Evolutionary conservation across 169 alveolate genomes (phyloP).

Genomic region (Eimeria praecox): DNA sequence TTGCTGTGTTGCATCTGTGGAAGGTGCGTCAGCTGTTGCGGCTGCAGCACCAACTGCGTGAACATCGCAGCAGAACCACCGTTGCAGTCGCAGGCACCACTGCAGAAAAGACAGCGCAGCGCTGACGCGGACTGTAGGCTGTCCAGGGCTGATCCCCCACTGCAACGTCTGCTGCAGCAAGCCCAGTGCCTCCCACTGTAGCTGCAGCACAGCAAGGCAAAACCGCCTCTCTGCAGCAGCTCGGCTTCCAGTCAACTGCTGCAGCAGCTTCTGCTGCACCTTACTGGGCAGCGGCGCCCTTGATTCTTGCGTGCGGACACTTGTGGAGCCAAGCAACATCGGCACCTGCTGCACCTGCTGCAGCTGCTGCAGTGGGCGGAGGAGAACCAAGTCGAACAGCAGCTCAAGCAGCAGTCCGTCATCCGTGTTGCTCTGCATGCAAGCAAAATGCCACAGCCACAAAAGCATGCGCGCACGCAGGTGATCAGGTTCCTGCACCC

Average conservation of each 20-base stretch:
- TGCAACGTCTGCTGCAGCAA: slow-evolving; percentile 66
- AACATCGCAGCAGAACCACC: slow-evolving; percentile 61
- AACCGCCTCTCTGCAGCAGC: slow-evolving; percentile 69
- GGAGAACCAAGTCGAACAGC: slow-evolving; percentile 59
- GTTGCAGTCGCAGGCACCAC: slow-evolving; percentile 74
- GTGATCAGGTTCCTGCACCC: neutral
- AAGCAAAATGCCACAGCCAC: neutral
- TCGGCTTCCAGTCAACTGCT: slow-evolving; percentile 41
- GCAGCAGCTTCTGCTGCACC: slow-evolving; percentile 61
- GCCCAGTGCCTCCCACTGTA: slow-evolving; percentile 75
- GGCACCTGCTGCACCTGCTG: slow-evolving; percentile 17
- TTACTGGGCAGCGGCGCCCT: slow-evolving; percentile 71
- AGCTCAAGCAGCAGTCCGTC: slow-evolving; percentile 66
- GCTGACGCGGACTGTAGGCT: slow-evolving; percentile 59
- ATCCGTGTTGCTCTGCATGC: slow-evolving; percentile 62
- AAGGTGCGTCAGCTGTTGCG: neutral
- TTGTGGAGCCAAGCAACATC: slow-evolving; percentile 26
- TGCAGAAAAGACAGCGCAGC: slow-evolving; percentile 52
- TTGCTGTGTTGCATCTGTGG: neutral
- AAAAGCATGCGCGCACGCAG: neutral
- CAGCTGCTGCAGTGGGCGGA: slow-evolving; percentile 55
- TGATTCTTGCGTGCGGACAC: slow-evolving; percentile 15
- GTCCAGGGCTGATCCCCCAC: slow-evolving; percentile 55
- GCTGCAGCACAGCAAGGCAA: slow-evolving; percentile 68
- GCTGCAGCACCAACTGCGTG: slow-evolving; percentile 32